Conservation (phyloP, 1,139 yeast genomes). For the Diutina rugosa region DNA sequence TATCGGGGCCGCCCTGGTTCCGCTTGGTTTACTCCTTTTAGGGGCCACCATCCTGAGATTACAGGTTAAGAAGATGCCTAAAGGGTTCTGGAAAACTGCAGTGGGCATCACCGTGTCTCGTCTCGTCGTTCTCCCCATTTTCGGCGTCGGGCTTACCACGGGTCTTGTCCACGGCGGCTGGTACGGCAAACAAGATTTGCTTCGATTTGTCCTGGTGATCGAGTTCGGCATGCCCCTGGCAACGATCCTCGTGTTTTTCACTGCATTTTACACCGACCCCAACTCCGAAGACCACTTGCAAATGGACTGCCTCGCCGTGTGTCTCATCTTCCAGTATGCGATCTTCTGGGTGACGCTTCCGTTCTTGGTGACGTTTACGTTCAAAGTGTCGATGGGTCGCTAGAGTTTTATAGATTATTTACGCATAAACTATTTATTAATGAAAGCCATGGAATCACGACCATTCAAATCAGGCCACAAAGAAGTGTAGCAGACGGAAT, state of each 20-base stretch:
- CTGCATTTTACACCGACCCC: conserved; percentile 72
- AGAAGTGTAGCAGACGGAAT: too few relatives aligned
- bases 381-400: conserved; percentile 20
- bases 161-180: conserved; percentile 32
- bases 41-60: conserved; percentile 84
- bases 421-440: too few relatives aligned
- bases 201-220: conserved; percentile 57
- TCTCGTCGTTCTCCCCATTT: conserved; percentile 26
- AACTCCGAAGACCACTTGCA: conserved; percentile 49
- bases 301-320: conserved; percentile 73
- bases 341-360: conserved; percentile 52
- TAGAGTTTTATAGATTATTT: neutral
- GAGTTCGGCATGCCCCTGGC: conserved; percentile 80
- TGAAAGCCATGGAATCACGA: too few relatives aligned
- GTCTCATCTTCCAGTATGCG: conserved; percentile 57
- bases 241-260: conserved; percentile 69
- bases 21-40: conserved; percentile 64
- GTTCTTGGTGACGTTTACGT: conserved; percentile 46
- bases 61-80: conserved; percentile 42
- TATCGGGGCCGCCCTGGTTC: conserved; percentile 81
- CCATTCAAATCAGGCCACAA: too few relatives aligned
- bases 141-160: conserved; percentile 34
- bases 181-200: conserved; percentile 36
- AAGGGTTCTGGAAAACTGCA: conserved; percentile 52
- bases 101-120: conserved; percentile 20